Conservation (phyloP, 164 flowering plant species). For the Dillenia turbinata region DNA sequence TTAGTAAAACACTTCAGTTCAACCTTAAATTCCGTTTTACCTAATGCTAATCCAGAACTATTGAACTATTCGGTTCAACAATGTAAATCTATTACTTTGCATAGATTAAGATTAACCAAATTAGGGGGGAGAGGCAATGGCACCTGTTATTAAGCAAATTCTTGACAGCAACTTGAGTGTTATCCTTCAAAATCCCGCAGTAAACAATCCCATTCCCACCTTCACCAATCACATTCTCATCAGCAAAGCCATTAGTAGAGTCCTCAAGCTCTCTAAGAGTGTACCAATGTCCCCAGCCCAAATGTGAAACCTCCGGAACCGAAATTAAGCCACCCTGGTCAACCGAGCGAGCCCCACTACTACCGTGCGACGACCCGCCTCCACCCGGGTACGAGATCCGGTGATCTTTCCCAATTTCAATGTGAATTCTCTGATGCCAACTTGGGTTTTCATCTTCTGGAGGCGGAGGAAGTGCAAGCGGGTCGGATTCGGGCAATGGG, state of each 20-base stretch:
- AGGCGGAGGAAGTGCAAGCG: constrained; percentile 7
- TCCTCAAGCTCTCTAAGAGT: constrained; percentile 67
- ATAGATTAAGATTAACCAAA: too few relatives aligned
- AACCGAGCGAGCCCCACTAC: constrained; percentile 35
- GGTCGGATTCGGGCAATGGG: constrained; percentile 31
- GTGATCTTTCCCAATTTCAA: constrained; percentile 49
- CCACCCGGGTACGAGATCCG: constrained; percentile 46
- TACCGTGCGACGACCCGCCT: constrained; percentile 33
- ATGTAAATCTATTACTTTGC: too few relatives aligned
- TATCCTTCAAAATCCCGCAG: constrained; percentile 47
- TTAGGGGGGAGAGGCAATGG: too few relatives aligned
- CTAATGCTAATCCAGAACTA: too few relatives aligned
- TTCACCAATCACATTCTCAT: constrained; percentile 70
- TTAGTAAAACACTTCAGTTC: background rate
- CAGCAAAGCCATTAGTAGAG: constrained; percentile 51
- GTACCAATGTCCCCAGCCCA: constrained; percentile 85
- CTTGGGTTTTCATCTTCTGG: constrained; percentile 29
- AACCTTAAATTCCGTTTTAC: too few relatives aligned
- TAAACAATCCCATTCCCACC: constrained; percentile 79
- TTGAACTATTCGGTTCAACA: too few relatives aligned
- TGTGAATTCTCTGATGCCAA: constrained; percentile 39
- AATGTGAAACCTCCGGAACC: constrained; percentile 66
- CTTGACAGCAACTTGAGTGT: constrained; percentile 50
- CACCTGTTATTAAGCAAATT: constrained; percentile 74
- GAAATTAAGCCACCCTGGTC: constrained; percentile 24